These are phyloP conservation scores for Heliamphora exappendiculata DNA, from an alignment of 148 eudicot species.

Conservation along the genomic window DNA sequence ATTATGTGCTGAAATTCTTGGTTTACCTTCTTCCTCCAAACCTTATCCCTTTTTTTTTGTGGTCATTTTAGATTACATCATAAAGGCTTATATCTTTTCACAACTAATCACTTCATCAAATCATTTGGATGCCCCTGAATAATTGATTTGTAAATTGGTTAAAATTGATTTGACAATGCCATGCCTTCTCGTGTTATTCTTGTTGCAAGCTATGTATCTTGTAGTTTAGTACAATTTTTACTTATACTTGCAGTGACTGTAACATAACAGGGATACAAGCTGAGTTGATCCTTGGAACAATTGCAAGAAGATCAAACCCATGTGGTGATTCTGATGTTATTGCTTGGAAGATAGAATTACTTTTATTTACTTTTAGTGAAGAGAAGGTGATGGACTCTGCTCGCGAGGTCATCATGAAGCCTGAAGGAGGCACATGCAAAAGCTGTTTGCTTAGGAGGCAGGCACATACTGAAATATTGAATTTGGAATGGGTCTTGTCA, in stretches of 20 bases:
- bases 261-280: constrained; percentile 71
- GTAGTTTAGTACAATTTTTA: background rate
- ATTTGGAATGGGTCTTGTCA: constrained; percentile 97
- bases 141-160: no score
- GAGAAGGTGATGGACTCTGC: constrained; percentile 80
- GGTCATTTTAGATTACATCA: no score
- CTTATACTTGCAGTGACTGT: background rate
- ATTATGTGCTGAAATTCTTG: no score
- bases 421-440: constrained; percentile 97
- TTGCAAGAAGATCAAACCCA: constrained; percentile 61
- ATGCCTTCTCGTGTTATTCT: no score
- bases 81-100: no score
- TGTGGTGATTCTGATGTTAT: constrained; percentile 27
- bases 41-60: no score
- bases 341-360: constrained; percentile 84
- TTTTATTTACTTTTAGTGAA: constrained; percentile 93
- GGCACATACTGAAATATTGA: constrained; percentile 75
- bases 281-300: constrained; percentile 85
- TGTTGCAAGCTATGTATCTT: background rate
- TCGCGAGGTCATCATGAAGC: constrained; percentile 96
- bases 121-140: no score
- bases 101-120: no score
- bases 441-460: constrained; percentile 70
- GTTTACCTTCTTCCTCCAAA: no score
- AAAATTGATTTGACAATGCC: no score